A percentile compares a stretch with the other conserved stretches of the same genome.
These are phyloP conservation scores for Cystobasidium slooffiae DNA, from an alignment of 1,284 basidiomycete genomes.

Conservation along the genomic window DNA sequence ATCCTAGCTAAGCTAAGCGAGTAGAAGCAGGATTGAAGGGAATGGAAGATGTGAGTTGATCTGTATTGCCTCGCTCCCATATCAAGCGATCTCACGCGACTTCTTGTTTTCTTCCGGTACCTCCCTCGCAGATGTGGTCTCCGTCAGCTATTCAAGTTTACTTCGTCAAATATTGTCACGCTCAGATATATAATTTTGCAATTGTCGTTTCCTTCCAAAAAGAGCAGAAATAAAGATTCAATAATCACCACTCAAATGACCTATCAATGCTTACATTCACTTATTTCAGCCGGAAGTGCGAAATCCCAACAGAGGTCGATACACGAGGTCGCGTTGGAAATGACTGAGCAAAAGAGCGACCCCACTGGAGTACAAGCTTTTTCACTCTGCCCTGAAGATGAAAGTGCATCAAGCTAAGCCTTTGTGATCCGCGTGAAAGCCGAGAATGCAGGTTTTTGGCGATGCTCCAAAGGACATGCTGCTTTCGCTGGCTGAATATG, in stretches of 20 bases:
- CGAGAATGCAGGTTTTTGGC: no score
- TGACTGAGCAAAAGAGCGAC: no score
- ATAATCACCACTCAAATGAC: not conserved
- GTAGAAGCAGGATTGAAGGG: slow-evolving; percentile 58
- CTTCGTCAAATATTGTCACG: not conserved
- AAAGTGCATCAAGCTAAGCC: no score
- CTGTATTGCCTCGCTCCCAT: not conserved
- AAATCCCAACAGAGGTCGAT: no score
- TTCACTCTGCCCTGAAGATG: no score
- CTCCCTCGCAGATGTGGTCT: not conserved
- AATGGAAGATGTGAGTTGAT: not conserved
- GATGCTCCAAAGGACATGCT: not conserved
- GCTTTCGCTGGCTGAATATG: not conserved
- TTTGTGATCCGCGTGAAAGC: no score
- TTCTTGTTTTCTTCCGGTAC: not conserved
- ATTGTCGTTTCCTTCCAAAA: slow-evolving; percentile 12
- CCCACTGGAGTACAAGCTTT: no score
- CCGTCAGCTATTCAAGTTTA: not conserved
- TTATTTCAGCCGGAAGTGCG: no score
- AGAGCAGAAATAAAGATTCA: not conserved
- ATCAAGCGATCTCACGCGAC: not conserved
- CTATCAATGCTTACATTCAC: not conserved
- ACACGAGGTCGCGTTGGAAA: no score
- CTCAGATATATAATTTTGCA: not conserved
- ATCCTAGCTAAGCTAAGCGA: slow-evolving; percentile 97